Base-by-base conservation (phyloP, 306 rosid species). In the Quercus berberidifolia region DNA sequence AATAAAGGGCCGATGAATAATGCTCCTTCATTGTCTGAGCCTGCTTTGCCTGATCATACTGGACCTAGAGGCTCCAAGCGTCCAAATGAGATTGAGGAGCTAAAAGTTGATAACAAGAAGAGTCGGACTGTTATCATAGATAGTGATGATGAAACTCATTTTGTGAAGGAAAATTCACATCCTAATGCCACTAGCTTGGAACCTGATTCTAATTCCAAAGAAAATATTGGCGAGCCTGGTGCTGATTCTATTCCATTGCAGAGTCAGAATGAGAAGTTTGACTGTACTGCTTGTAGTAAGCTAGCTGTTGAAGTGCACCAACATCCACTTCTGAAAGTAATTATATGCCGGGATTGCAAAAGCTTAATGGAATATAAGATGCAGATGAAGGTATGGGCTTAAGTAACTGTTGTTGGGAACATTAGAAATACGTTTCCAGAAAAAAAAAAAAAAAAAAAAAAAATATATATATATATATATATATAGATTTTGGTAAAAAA, bases 241-340 rank as follows among this genome's bases (percentile, higher is more conserved):
- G 81, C 71, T 80, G 83, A 73, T 81, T 70, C 83, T 80, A 78
- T 85, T 59, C 81, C 87, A 76, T 81, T 82, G 9, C 80, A 85
- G 80, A 49, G 68, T 56, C 79, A 55, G 74, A 82, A 79, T 65
- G 86, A 87, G 77, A 90, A 84, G 54, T 81, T 84, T 67, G 71
- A 21, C 79, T 93, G 98, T 76, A 93, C 97, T 41, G 85, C 90
- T 71, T 93, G 98, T 83, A 81, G 78, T 77, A 83, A 90, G 78
- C 80, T 80, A 74, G 87, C 82, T 71, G 77, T 57, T 73, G 82
- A 93, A 80, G 90, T 87, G 72, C 74, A 86, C 56, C 74, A 78
- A 38, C 98, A 93, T 84, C 98, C 98, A 49, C 78, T 83, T 83
- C 84, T 93, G 79, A 80, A 86, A 78, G 98, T 93, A 73, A 91